Base-by-base conservation (phyloP, 2,329 filamentous ascomycete species). In the Colletotrichum tropicicola region DNA sequence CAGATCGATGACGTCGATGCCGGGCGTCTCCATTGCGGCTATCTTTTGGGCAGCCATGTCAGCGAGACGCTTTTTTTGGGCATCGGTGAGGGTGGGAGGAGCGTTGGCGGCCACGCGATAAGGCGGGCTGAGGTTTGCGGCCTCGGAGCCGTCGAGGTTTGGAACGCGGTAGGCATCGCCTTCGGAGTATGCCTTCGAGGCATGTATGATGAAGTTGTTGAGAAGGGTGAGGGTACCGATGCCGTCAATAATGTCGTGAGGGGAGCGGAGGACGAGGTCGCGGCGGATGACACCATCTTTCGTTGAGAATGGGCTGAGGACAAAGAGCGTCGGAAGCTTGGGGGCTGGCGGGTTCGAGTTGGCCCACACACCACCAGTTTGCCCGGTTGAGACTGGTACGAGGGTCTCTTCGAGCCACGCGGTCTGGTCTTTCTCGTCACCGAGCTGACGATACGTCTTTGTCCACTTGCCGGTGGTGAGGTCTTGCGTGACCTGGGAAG, bases 241-340 rank as follows among this genome's bases (percentile, higher is more conserved):
- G 0, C 79, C 78, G 30, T 80, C 79, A 6, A 80, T 74, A n/a
- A 79, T 73, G 10, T 80, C 76, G 52, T 80, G 78, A 1, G 75
- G 76, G 2, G 74, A 76, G 1, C 78, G 74, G 15, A 80, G 68
- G 5, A 80, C 68, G 0, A 79, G 61, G 32, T 80, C 78, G 2
- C 73, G 71, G 0, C 69, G 72, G 8, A 71, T 28, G 10, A 23
- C 13, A 5, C 28, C 57, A 4, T 49, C 35, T 2, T 25, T n/a
- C 4, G 39, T n/a, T 15, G 48, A 27, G 27, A 70, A 66, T 0
- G 69, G 69, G 12, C 63, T 55, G 4, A 79, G 19, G 6, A 79
- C 66, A 39, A 76, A 78, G 13, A 80, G 66, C 0, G 75, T 78
- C 2, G 76, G 74, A 0, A 71, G 7, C 0, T 69, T 67, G 0